Evolutionary conservation across 345 rosid genomes (phyloP).

Genomic region (Heritiera fomes): DNA sequence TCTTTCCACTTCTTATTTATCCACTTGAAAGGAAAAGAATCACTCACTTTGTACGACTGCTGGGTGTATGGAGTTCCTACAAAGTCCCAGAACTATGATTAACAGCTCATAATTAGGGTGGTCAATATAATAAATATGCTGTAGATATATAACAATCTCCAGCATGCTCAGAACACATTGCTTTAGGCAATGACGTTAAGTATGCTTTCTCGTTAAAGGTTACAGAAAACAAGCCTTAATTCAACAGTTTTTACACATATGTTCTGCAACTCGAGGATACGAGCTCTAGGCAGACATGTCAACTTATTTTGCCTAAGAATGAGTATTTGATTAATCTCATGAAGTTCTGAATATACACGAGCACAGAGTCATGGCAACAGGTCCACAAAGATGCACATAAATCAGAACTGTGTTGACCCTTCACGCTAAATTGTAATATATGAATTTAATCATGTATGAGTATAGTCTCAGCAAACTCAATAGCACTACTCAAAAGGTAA

Average conservation of each 20-base stretch:
- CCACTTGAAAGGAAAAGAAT: slow-evolving; percentile 97
- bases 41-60: slow-evolving; percentile 98
- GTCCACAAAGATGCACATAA: not conserved
- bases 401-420: not conserved
- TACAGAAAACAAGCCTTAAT: slow-evolving; percentile 7
- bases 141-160: not conserved
- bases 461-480: not conserved
- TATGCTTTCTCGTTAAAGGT: not conserved
- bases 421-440: not conserved
- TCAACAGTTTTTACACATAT: not conserved
- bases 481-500: not conserved
- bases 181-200: not conserved
- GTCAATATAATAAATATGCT: not conserved
- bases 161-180: not conserved
- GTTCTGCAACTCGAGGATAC: not conserved
- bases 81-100: slow-evolving; percentile 25
- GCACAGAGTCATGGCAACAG: not conserved
- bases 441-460: not conserved
- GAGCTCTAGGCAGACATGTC: not conserved
- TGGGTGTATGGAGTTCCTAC: slow-evolving; percentile 94
- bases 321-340: not conserved
- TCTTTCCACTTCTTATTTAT: slow-evolving; percentile 99
- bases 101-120: slow-evolving; percentile 12
- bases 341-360: not conserved
- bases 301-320: not conserved